Evolutionary conservation across 2,329 filamentous ascomycete genomes (phyloP).

Genomic region (Leptodontidium sp.): DNA sequence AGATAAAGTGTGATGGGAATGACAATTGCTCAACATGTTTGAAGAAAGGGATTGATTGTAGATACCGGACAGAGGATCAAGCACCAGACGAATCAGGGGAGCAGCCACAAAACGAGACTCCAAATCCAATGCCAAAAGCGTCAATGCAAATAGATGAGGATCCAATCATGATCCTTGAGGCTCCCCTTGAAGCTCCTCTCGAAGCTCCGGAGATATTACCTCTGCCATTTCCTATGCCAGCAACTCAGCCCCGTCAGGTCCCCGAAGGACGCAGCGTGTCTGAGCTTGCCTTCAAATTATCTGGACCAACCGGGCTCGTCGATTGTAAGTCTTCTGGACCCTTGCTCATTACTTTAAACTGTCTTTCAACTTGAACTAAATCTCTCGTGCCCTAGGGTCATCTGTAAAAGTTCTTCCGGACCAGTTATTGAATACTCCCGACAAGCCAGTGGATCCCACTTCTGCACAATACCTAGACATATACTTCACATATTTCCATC

Average conservation of each 20-base stretch:
- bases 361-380: not conserved
- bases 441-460: conserved; percentile 22
- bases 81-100: not conserved
- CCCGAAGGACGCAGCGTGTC: not conserved
- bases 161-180: not conserved
- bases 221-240: not conserved
- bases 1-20: conserved; percentile 55
- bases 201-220: not conserved
- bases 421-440: not conserved
- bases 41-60: conserved; percentile 51
- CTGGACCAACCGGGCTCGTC: conserved; percentile 3
- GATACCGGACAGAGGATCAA: conserved; percentile 41
- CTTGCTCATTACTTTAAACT: not conserved
- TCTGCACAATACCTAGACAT: conserved; percentile 40
- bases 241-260: not conserved
- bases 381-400: not conserved
- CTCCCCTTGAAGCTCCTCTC: too few relatives aligned
- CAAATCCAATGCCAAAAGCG: not conserved
- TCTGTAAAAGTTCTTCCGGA: conserved; percentile 6
- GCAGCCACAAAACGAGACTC: not conserved
- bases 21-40: conserved; percentile 51
- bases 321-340: conserved; percentile 2
- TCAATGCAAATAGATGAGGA: conserved; percentile 1
- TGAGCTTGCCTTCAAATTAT: conserved; percentile 3
- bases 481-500: conserved; percentile 53